Evolutionary conservation across 495 filamentous ascomycete species (phyloP).

Genomic region (Monascus purpureus): DNA sequence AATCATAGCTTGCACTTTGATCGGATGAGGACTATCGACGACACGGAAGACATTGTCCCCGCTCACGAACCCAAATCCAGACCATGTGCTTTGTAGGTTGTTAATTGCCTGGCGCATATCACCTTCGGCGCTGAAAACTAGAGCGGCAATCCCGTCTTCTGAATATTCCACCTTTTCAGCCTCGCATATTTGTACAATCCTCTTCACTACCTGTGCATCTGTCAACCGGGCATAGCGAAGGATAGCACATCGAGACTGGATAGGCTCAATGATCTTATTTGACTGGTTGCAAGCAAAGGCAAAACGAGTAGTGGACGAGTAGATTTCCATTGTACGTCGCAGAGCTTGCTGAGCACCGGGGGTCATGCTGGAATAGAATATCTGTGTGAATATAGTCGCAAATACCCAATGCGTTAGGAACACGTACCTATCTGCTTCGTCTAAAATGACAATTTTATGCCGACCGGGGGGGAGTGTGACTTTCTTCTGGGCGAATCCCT

Average conservation of each 20-base stretch:
- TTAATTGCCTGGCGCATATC: constrained; percentile 99
- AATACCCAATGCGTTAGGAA: neutral
- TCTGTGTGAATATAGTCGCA: neutral
- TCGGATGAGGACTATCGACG: constrained; percentile 89
- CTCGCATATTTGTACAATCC: constrained; percentile 80
- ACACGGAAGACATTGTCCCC: constrained; percentile 98
- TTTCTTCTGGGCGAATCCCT: constrained; percentile 98
- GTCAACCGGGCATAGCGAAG: constrained; percentile 87
- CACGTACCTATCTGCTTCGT: constrained; percentile 78
- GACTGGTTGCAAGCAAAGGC: constrained; percentile 97
- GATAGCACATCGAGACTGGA: constrained; percentile 94
- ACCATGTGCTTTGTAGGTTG: constrained; percentile 86
- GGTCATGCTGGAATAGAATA: constrained; percentile 58
- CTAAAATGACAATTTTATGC: constrained; percentile 94
- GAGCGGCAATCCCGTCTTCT: constrained; percentile 86
- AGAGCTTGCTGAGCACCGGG: constrained; percentile 91
- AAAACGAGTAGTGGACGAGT: constrained; percentile 90
- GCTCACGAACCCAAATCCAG: constrained; percentile 94
- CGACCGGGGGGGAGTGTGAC: constrained; percentile 83
- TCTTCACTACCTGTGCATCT: constrained; percentile 80
- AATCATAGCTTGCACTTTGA: constrained; percentile 97
- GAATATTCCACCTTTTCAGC: constrained; percentile 76
- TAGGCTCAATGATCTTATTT: constrained; percentile 98
- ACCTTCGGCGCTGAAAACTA: constrained; percentile 94
- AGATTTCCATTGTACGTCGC: constrained; percentile 97